Base-by-base conservation (phyloP, 73 alveolate species). In the Symbiodinium pilosum region DNA sequence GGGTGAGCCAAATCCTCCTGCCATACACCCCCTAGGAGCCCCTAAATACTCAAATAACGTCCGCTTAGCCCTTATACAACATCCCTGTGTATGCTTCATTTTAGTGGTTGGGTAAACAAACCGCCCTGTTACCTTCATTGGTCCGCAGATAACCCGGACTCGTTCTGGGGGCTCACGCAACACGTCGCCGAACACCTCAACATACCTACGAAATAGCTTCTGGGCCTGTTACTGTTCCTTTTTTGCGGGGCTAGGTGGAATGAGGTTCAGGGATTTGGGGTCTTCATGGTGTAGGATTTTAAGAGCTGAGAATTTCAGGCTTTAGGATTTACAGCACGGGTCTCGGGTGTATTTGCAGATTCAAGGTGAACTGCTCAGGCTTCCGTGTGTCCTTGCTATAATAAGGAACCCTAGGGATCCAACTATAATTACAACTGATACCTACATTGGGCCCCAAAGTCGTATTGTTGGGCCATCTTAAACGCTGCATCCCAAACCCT, bases 111-210 rank as follows among this genome's bases (percentile, higher is more conserved):
- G 16, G 64, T 47, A 16, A 11, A 47, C 16, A 47, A 47, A 47
- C 7, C 64, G n/a, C n/a, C n/a, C n/a, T n/a, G n/a, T n/a, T n/a
- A 18, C 2, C n/a, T 20, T 52, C 21, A 1, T 4, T 1, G 3
- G 69, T 4, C 21, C 81, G 41, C 81, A 64, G 81, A 64, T 64
- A 14, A 38, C 81, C 12, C 81, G 81, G 20, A 64, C 38, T 14
- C 81, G 81, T n/a, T 64, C 81, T 4, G 81, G 81, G 2, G 38
- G 81, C 81, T 64, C 81, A 32, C 81, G 81, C 81, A 64, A 64
- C 81, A 64, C 81, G 2, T 64, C 81, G 81, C 81, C 81, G 34
- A 64, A 64, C 41, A 30, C 81, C 24, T 64, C 81, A 14, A 64
- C 81, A 7, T 64, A 24, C 81, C 81, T 26, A 32, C 40, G 34